Evolutionary conservation across 2,329 filamentous ascomycete species (phyloP), one percentile per base, ranked within the genome.

Genomic region (Ceratocystis variospora): DNA sequence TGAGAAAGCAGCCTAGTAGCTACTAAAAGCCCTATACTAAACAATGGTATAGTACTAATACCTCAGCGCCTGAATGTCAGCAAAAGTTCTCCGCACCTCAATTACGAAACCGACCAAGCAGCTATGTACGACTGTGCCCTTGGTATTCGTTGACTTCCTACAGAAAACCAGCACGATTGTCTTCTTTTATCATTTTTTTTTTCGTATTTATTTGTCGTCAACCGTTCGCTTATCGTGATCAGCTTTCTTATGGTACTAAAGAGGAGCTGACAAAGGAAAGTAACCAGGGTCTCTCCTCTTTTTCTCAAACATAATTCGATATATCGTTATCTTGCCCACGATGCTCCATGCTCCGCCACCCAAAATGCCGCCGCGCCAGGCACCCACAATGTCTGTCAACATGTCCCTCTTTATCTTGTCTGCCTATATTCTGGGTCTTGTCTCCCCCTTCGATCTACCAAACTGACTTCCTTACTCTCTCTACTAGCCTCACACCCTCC

Each of bases 401-500:
- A n/a, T 8, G 37, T 37, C 28, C 50, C 6, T 37, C 22, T 31
- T 45, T 28, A 28, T 28, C 22, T 33, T 19, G 41, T 33, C 59
- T n/a, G 12, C 59, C 3, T 5, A 31, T n/a, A 61, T 28, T 28
- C 59, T 1, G 41, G n/a, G 41, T 10, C 25, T 50, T 7, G 25
- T 17, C 31, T 50, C 5, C 8, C n/a, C 7, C 44, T 50, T 17
- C 5, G 8, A 22, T 50, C 7, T 7, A 7, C 46, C 6, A 50
- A 50, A 12, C 46, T 50, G n/a, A 41, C 33, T 5, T 53, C 48
- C 19, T 25, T 48, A 8, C 25, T 53, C 48, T 53, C 48, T 22
- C 59, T 41, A 44, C 28, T 63, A 68, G 66, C 25, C 64, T 93
- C 76, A 86, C 90, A 69, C 83, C 89, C 67, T 83, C 86, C 66